phyloP scores from a whole-genome alignment of 129 eudicot genomes.

The Silybum marianum region DNA sequence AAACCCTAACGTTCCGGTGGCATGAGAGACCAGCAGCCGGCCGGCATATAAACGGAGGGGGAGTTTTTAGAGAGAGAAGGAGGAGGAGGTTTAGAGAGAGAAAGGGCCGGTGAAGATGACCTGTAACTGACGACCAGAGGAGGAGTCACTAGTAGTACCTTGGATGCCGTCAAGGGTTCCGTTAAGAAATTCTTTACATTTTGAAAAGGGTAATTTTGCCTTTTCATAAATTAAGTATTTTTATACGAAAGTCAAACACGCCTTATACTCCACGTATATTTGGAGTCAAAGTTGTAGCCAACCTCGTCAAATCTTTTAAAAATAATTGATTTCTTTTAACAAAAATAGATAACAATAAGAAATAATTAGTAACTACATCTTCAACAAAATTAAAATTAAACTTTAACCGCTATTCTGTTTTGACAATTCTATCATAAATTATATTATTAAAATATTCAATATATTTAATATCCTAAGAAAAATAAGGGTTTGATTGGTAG shows the following conservation, averaged over 20 bases:
- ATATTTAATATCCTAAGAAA: too few species aligned
- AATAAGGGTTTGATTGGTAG: too few species aligned
- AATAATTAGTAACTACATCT: too few species aligned
- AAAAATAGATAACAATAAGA: too few species aligned
- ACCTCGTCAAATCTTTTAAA: background rate
- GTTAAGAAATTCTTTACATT: background rate
- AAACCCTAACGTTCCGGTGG: constrained; percentile 37
- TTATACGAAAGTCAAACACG: background rate
- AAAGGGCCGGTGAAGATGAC: constrained; percentile 29
- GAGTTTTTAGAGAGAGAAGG: constrained; percentile 23
- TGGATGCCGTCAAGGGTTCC: constrained; percentile 32
- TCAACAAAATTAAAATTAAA: too few species aligned
- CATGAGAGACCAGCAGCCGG: constrained; percentile 17
- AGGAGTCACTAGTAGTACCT: constrained; percentile 9
- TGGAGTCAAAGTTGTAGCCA: background rate
- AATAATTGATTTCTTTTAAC: too few species aligned
- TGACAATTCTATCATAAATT: too few species aligned
- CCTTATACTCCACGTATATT: background rate
- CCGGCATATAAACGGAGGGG: background rate
- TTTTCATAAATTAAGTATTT: background rate
- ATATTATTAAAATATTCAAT: too few species aligned
- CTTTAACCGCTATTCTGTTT: too few species aligned
- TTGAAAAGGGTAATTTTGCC: constrained; percentile 19
- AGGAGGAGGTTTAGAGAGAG: constrained; percentile 28
- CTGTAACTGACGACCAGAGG: constrained; percentile 30